Conservation (phyloP, 2,329 filamentous ascomycete species). For the Neoarthrinium moseri region DNA sequence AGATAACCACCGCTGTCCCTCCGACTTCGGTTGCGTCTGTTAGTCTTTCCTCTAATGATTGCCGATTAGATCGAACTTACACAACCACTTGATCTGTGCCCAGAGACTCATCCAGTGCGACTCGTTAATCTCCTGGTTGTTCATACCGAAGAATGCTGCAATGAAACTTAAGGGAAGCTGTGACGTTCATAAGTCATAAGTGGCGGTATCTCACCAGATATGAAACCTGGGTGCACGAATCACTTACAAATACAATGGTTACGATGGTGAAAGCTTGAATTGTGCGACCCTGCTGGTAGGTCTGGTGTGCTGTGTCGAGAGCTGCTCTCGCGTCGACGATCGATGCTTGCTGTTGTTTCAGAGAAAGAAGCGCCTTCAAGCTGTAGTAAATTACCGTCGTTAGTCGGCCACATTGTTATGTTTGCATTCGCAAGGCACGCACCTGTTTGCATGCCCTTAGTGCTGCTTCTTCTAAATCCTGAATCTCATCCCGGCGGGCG, state of each 20-base stretch:
- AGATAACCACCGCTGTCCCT: slow-evolving; percentile 15
- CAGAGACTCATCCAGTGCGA: slow-evolving; percentile 15
- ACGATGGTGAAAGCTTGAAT: slow-evolving; percentile 33
- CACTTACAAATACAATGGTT: slow-evolving; percentile 32
- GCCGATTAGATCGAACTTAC: slow-evolving; percentile 12
- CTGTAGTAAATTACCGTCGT: slow-evolving; percentile 7
- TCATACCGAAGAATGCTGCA: slow-evolving; percentile 39
- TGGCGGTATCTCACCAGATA: background rate
- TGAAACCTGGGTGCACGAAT: too few species aligned
- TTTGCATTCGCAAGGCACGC: background rate
- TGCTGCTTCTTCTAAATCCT: slow-evolving; percentile 24
- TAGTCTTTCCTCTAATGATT: background rate
- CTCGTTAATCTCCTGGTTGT: slow-evolving; percentile 22
- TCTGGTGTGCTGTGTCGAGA: slow-evolving; percentile 27
- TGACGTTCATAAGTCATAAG: background rate
- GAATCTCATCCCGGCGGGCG: background rate
- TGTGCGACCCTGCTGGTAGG: slow-evolving; percentile 26
- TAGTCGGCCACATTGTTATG: background rate
- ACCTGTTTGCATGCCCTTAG: slow-evolving; percentile 20
- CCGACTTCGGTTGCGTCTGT: slow-evolving; percentile 10
- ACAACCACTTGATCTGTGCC: slow-evolving; percentile 19
- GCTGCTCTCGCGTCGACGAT: slow-evolving; percentile 31
- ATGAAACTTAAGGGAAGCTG: slow-evolving; percentile 36
- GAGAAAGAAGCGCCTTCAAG: slow-evolving; percentile 24
- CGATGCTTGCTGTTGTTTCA: slow-evolving; percentile 33